Base-by-base conservation (phyloP, 2,329 filamentous ascomycete species). In the Aspergillus phoenicis region DNA sequence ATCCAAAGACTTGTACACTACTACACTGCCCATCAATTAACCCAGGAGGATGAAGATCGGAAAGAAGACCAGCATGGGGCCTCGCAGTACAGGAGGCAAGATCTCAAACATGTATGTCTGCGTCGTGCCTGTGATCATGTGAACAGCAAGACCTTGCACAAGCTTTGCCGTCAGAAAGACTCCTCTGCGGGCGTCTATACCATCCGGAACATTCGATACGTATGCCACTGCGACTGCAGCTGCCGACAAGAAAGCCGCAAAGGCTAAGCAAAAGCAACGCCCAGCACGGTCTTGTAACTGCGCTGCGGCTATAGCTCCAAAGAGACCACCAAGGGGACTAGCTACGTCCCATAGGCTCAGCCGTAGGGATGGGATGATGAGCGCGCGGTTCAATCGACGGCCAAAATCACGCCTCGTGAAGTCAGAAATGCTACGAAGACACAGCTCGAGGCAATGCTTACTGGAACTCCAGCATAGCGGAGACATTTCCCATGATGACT, bases 41-140 rank as follows among this genome's bases (percentile, higher is more conserved):
- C 82, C 82, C 0, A 83, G 62, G 3, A 83, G 73, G 17, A 77
- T 81, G 66, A 84, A 82, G 3, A 79, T 78, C 4, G 82, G 82
- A 55, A 83, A 80, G 48, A 83, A 75, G 1, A 81, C 80, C 66
- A 84, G 77, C 2, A 79, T 74, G 0, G 82, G 77, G 2, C 80
- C 82, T 38, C 82, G 75, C 7, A 84, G 73, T 3, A 70, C 72
- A 0, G 78, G 73, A 0, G 82, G 81, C 1, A 81, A 69, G n/a
- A 82, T 78, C 62, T 84, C 82, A 13, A 81, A 83, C 64, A 83
- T 77, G 70, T 83, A 84, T 0, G 82, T 83, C 60, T 80, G 74
- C 4, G 75, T 73, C 7, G 76, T 75, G 39, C 76, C 73, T 70
- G 79, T 78, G 57, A 82, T 72, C 51, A 80, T 75, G 11, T 82